Evolutionary conservation across 106 monocot species (phyloP).

Genomic region (Apostasia ramifera): DNA sequence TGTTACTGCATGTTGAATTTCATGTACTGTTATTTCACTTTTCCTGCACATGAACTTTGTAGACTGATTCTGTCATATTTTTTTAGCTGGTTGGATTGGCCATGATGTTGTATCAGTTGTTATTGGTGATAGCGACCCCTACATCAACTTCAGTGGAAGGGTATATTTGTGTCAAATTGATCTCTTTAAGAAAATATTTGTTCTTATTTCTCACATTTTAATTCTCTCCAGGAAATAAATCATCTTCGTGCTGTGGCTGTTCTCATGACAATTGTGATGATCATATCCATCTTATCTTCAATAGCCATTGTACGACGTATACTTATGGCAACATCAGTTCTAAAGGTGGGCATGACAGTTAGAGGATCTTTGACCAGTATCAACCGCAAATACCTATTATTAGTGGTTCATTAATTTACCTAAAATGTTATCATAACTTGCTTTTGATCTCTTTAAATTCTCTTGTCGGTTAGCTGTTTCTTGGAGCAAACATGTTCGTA

Average conservation of each 20-base stretch:
- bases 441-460: not conserved
- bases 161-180: slow-evolving; percentile 23
- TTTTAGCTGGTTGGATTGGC: slow-evolving; percentile 97
- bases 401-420: too few relatives aligned
- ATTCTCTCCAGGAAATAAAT: slow-evolving; percentile 63
- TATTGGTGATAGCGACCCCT: slow-evolving; percentile 91
- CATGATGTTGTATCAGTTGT: slow-evolving; percentile 87
- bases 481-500: not conserved
- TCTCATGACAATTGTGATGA: slow-evolving; percentile 95
- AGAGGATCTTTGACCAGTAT: not conserved
- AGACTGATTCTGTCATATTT: slow-evolving; percentile 4
- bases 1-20: too few relatives aligned
- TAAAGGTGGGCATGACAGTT: slow-evolving; percentile 51
- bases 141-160: slow-evolving; percentile 62
- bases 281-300: slow-evolving; percentile 73
- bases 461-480: not conserved
- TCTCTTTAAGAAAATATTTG: slow-evolving; percentile 10
- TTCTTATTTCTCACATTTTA: slow-evolving; percentile 9
- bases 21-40: too few relatives aligned
- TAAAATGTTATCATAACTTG: not conserved
- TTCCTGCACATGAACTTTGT: too few relatives aligned
- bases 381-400: not conserved
- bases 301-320: slow-evolving; percentile 91
- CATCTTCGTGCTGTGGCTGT: slow-evolving; percentile 78
- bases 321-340: slow-evolving; percentile 91